Evolutionary conservation across 2,329 filamentous ascomycete species (phyloP), one percentile per base, ranked within the genome.

Genomic region (Chrysoporthe puriensis): DNA sequence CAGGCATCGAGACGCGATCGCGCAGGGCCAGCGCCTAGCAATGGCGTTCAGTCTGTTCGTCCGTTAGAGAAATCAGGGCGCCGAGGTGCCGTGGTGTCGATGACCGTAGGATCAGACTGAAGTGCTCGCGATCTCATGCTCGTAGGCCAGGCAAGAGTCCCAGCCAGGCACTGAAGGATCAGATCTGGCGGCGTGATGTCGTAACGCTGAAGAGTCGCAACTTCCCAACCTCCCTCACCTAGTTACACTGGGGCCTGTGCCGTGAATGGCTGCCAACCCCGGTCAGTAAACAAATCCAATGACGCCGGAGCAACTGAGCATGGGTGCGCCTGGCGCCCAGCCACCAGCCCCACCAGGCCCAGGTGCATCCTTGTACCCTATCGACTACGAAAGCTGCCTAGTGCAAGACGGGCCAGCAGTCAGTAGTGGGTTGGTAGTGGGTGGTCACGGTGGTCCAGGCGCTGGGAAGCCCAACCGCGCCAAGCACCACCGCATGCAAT

Each of bases 221-320:
- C 62, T 60, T 34, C 52, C 66, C 65, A 69, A 61, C 64, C 61
- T 69, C 66, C 67, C 62, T 62, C 54, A 50, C 66, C 58, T 57
- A 66, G 66, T 64, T 68, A 60, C 66, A 63, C 56, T 57, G 54
- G 44, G 61, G 66, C 57, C 48, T 48, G 18, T 21, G 43, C 43
- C 57, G 36, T 67, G 42, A 67, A 60, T 67, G 65, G 65, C 52
- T 62, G 63, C n/a, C 58, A 54, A 50, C 43, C 32, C 62, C 44
- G 18, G 46, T 16, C 63, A 70, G 69, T 70, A 70, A 70, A 70
- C 69, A 65, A 61, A 61, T 48, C 42, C 59, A 70, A 66, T 70
- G 69, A 70, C 64, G 67, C 66, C 67, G 66, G 48, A 62, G 69
- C 69, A 70, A 70, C 69, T 70, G 63, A 16, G 48, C 64, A 63